Base-by-base conservation (phyloP, 495 filamentous ascomycete genomes). In the Patellaria atrata region DNA sequence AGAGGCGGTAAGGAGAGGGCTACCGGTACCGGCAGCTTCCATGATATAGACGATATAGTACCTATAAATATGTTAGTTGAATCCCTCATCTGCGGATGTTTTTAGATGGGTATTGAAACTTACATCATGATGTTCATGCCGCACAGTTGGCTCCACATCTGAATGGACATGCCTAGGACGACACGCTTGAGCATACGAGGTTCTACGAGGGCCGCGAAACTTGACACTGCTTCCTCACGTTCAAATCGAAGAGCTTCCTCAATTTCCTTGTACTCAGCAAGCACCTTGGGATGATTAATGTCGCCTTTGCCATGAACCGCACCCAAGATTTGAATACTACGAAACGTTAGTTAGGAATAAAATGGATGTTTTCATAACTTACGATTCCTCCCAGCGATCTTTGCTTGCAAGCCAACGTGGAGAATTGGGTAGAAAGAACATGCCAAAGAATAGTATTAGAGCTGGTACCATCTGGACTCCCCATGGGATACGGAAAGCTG, bases 31-130 rank as follows among this genome's bases (percentile, higher is more conserved):
- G 5, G 74, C 72, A 22, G 63, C 51, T 52, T 72, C 62, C 72
- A 85, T 79, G 51, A 84, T 78, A 50, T 83, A 77, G 14, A 73
- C 70, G 32, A 79, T 77, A 48, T 79, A 84, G 58, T 75, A 75
- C 66, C 70, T 67, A 36, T 37, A 22, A 39, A 32, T 5, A 34
- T 48, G 44, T 19, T 48, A 45, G 43, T 45, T 50, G 55, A 58
- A n/a, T n/a, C n/a, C n/a, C n/a, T n/a, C n/a, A n/a, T n/a, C n/a
- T n/a, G n/a, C n/a, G 24, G 28, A 27, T 22, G 39, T n/a, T 24
- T 16, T 17, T 28, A 27, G 29, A 35, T 30, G 31, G n/a, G 22
- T 6, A 28, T 4, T 4, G 5, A 27, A 20, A 27, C 14, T 22
- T 37, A 37, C 35, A 45, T 71, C 75, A 82, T 82, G 31, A 81